phyloP scores from a whole-genome alignment of 768 basidiomycete species.

The Lactarius deliciosus region DNA sequence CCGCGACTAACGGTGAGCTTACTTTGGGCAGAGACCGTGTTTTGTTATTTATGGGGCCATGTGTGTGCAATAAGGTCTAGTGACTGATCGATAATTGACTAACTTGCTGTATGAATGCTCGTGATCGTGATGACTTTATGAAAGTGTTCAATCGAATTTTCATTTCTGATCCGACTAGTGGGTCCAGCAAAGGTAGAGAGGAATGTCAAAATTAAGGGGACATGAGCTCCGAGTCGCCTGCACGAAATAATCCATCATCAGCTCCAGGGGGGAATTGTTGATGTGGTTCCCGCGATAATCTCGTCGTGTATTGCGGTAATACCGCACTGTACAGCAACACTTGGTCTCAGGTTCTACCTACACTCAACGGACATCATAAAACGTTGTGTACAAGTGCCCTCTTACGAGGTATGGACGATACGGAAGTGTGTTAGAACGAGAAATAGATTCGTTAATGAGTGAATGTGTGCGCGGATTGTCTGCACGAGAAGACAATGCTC shows the following conservation, averaged over 20 bases:
- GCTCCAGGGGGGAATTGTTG: not conserved
- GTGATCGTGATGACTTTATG: not conserved
- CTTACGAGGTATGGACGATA: too few relatives aligned
- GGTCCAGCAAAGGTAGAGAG: not conserved
- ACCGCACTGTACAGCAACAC: not conserved
- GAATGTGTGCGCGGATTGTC: too few relatives aligned
- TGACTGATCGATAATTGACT: not conserved
- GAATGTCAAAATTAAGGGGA: not conserved
- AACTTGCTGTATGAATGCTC: not conserved
- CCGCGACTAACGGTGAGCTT: slow-evolving; percentile 36
- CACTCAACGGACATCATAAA: not conserved
- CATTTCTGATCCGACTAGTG: not conserved
- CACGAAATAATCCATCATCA: not conserved
- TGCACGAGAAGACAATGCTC: too few relatives aligned
- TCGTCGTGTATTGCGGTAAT: not conserved
- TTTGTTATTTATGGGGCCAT: not conserved
- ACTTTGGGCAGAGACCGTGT: slow-evolving; percentile 38
- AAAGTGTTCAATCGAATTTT: not conserved
- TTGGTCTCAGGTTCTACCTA: not conserved
- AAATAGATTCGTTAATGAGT: too few relatives aligned
- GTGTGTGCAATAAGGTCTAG: not conserved
- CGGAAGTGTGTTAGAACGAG: too few relatives aligned
- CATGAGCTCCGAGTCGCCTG: not conserved
- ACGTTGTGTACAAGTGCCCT: not conserved
- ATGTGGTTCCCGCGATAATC: not conserved